A percentile compares a stretch with the other conserved stretches of the same genome.
Evolutionary conservation across 306 rosid species (phyloP).

Genomic region (Bauhinia variegata): DNA sequence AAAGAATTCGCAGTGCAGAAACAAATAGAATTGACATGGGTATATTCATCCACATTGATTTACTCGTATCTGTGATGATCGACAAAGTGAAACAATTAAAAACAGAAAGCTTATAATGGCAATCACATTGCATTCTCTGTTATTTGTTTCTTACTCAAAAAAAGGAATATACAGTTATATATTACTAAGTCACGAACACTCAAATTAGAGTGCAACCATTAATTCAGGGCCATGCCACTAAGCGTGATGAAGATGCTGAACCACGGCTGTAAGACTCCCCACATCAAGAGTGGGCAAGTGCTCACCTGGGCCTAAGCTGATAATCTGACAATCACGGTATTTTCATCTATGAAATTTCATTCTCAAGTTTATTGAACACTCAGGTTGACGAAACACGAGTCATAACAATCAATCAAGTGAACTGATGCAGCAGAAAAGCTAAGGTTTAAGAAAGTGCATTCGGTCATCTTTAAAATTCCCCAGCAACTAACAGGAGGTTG

Average conservation of each 20-base stretch:
- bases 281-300: neutral
- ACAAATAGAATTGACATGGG: conserved; percentile 79
- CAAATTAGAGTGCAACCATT: neutral
- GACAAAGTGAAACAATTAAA: neutral
- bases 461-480: neutral
- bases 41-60: conserved; percentile 93
- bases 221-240: neutral
- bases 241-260: neutral
- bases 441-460: neutral
- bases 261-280: too few relatives aligned
- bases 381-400: neutral
- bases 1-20: conserved; percentile 65
- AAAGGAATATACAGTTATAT: neutral
- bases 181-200: conserved; percentile 20
- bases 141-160: neutral
- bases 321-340: neutral
- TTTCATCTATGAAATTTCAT: conserved; percentile 6
- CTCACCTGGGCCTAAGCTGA: neutral
- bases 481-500: neutral
- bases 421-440: conserved; percentile 9
- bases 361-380: neutral
- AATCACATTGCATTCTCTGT: neutral
- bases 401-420: neutral
- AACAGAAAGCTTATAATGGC: neutral
- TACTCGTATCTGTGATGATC: conserved; percentile 75